phyloP scores from a whole-genome alignment of 139 green algal genomes.

The Coelastrella sp. region DNA sequence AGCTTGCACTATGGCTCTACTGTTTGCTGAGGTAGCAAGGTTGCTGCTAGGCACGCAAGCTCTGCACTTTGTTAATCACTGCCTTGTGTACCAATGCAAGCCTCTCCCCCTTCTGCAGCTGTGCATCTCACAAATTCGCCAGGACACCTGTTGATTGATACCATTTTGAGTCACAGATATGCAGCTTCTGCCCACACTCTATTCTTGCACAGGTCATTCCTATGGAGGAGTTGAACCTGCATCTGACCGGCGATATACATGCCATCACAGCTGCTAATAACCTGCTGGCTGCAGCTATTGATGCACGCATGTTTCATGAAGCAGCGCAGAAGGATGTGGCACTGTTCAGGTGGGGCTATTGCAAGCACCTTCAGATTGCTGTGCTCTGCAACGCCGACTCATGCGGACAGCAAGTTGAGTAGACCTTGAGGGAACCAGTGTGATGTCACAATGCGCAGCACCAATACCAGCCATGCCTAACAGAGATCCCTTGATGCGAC shows the following conservation, averaged over 20 bases:
- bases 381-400: neutral
- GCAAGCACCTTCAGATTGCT: neutral
- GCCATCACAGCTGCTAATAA: conserved; percentile 98
- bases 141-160: neutral
- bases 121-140: too few species aligned
- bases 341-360: conserved; percentile 72
- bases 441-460: neutral
- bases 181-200: too few species aligned
- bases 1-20: too few species aligned
- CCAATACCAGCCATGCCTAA: too few species aligned
- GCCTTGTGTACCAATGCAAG: too few species aligned
- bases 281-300: conserved; percentile 96
- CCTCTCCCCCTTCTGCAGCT: too few species aligned
- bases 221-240: conserved; percentile 92
- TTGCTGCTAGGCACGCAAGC: too few species aligned
- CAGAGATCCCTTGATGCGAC: neutral
- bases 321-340: conserved; percentile 82
- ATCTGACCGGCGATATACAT: conserved; percentile 98
- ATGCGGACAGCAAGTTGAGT: neutral
- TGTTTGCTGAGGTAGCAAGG: too few species aligned
- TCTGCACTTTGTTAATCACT: too few species aligned
- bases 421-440: neutral
- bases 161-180: neutral
- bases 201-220: conserved; percentile 77
- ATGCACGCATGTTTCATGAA: conserved; percentile 98